Evolutionary conservation across 2,329 filamentous ascomycete species (phyloP).

Genomic region (Ascosphaera acerosa): DNA sequence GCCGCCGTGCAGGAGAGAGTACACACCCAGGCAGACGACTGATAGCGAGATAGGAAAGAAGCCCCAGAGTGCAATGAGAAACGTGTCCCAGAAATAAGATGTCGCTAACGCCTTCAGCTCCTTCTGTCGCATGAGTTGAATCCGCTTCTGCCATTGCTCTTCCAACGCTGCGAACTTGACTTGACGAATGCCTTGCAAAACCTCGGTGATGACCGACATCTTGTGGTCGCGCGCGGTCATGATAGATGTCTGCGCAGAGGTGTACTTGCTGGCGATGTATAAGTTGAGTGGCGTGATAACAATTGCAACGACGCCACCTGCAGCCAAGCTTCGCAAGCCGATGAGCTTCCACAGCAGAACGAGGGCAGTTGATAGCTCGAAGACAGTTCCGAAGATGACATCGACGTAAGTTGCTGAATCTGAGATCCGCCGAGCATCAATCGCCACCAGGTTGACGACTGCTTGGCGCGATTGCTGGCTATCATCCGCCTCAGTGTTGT

Average conservation of each 20-base stretch:
- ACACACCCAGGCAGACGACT: slow-evolving; percentile 42
- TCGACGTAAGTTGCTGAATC: slow-evolving; percentile 43
- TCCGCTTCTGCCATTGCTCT: slow-evolving; percentile 45
- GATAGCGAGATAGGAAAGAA: slow-evolving; percentile 48
- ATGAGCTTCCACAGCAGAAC: slow-evolving; percentile 41
- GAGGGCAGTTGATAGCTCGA: slow-evolving; percentile 40
- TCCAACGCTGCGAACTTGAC: slow-evolving; percentile 67
- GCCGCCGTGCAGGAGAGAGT: slow-evolving; percentile 35
- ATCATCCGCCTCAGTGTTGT: slow-evolving; percentile 25
- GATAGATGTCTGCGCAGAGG: slow-evolving; percentile 37
- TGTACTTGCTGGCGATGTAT: slow-evolving; percentile 37
- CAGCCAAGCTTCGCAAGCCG: slow-evolving; percentile 41
- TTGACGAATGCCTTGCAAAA: slow-evolving; percentile 53
- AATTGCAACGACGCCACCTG: slow-evolving; percentile 38
- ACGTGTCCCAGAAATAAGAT: slow-evolving; percentile 37
- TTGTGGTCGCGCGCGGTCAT: slow-evolving; percentile 59
- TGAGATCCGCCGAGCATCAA: slow-evolving; percentile 43
- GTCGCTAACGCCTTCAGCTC: slow-evolving; percentile 43
- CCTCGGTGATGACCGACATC: slow-evolving; percentile 50
- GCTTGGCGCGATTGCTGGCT: slow-evolving; percentile 38
- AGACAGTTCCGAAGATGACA: slow-evolving; percentile 34
- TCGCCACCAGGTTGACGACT: slow-evolving; percentile 54
- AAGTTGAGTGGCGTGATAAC: slow-evolving; percentile 44
- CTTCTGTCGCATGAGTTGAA: slow-evolving; percentile 35
- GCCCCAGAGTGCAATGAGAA: slow-evolving; percentile 43